Conservation (phyloP, 441 rosid species). For the Gossypium gossypioides region DNA sequence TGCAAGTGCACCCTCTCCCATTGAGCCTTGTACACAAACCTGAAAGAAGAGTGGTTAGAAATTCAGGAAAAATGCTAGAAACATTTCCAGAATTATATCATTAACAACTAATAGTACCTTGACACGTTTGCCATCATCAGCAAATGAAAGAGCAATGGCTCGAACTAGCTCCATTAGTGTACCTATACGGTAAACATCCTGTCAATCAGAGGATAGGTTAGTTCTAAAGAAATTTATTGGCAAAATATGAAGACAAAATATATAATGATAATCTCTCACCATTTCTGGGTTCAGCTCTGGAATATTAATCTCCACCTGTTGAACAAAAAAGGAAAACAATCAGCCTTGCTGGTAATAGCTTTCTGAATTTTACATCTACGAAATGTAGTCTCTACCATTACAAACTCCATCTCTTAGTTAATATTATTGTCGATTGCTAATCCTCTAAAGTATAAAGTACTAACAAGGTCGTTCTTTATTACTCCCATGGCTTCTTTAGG, state of each 20-base stretch:
- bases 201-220: slow-evolving; percentile 28
- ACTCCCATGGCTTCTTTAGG: neutral
- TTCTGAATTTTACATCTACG: neutral
- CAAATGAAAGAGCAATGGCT: slow-evolving; percentile 72
- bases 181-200: slow-evolving; percentile 97
- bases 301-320: slow-evolving; percentile 79
- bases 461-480: neutral
- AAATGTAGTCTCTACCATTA: neutral
- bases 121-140: slow-evolving; percentile 88
- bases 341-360: neutral
- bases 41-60: slow-evolving; percentile 20
- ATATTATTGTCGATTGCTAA: neutral
- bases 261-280: slow-evolving; percentile 31
- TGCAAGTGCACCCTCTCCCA: slow-evolving; percentile 93
- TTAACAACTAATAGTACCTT: slow-evolving; percentile 38
- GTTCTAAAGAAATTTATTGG: slow-evolving; percentile 4
- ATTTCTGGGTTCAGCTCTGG: slow-evolving; percentile 94
- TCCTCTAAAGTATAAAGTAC: neutral
- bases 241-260: neutral
- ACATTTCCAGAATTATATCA: neutral
- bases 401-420: neutral
- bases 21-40: slow-evolving; percentile 99
- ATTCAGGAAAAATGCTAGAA: neutral
- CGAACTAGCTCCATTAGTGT: slow-evolving; percentile 90
- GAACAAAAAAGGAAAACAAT: slow-evolving; percentile 13